Conservation (phyloP, 2,329 filamentous ascomycete species). For the Xylariaceae sp. region DNA sequence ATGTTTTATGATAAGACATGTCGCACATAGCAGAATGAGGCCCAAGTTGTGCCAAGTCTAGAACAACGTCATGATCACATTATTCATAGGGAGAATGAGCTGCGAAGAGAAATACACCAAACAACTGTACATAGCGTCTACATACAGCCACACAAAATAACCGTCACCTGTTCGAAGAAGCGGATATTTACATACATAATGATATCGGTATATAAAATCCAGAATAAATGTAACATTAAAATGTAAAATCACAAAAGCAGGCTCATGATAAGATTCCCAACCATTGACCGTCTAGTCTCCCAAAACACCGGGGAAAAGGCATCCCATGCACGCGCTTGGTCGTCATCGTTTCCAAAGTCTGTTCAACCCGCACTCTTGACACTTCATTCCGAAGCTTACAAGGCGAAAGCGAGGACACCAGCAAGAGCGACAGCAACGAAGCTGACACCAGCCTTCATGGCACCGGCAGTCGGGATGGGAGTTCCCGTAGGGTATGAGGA, state of each 20-base stretch:
- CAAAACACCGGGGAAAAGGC: slow-evolving; percentile 8
- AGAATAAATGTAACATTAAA: background rate
- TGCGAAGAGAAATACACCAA: too few relatives aligned
- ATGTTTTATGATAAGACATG: too few relatives aligned
- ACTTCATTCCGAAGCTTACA: slow-evolving; percentile 5
- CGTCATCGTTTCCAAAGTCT: slow-evolving; percentile 8
- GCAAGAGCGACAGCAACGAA: slow-evolving; percentile 11
- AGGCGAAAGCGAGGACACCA: slow-evolving; percentile 14
- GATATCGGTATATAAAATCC: background rate
- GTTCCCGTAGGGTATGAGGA: slow-evolving; percentile 8
- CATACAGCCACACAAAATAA: background rate
- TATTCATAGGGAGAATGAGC: too few relatives aligned
- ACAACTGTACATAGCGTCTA: too few relatives aligned
- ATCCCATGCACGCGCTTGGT: background rate
- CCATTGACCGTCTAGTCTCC: slow-evolving; percentile 10
- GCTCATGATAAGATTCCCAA: background rate
- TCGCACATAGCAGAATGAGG: too few relatives aligned
- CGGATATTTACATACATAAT: background rate
- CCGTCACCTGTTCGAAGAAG: background rate
- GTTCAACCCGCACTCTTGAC: background rate
- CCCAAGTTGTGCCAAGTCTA: too few relatives aligned
- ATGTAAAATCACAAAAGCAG: background rate
- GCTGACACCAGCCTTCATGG: slow-evolving; percentile 15
- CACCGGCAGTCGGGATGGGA: slow-evolving; percentile 13
- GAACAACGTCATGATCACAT: too few relatives aligned